These are phyloP conservation scores for Ogataea hybrid DNA, from an alignment of 1,139 yeast genomes.

Conservation along the genomic window DNA sequence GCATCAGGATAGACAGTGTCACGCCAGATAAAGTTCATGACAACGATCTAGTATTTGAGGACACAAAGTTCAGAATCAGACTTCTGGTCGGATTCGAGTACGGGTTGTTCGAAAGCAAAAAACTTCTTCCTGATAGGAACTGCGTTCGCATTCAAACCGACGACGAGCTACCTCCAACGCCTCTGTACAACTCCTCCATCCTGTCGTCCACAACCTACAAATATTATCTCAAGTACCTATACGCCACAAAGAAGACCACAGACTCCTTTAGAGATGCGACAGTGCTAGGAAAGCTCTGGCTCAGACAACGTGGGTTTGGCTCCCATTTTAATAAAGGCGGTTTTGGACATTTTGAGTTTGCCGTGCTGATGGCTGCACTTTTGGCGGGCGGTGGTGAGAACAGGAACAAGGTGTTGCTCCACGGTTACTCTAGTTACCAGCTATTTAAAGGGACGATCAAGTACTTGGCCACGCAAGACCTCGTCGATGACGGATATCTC, in stretches of 20 bases:
- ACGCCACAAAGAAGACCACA: constrained; percentile 71
- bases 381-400: constrained; percentile 80
- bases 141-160: constrained; percentile 64
- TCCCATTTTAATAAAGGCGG: constrained; percentile 64
- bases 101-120: constrained; percentile 68
- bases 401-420: constrained; percentile 72
- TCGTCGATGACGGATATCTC: constrained; percentile 58
- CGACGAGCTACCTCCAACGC: constrained; percentile 67
- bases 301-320: constrained; percentile 78
- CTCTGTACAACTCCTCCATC: constrained; percentile 79
- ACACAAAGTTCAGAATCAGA: constrained; percentile 70
- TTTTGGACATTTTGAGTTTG: constrained; percentile 90
- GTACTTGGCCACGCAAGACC: constrained; percentile 76
- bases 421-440: constrained; percentile 92
- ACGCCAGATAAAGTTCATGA: constrained; percentile 41
- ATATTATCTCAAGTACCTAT: constrained; percentile 69
- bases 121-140: constrained; percentile 74
- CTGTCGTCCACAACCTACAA: constrained; percentile 67
- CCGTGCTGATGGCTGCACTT: constrained; percentile 74
- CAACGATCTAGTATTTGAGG: constrained; percentile 54
- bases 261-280: constrained; percentile 90
- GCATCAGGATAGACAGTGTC: constrained; percentile 52
- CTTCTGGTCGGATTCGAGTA: constrained; percentile 72
- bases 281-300: constrained; percentile 84
- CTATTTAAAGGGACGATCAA: constrained; percentile 83